Evolutionary conservation across 1,284 basidiomycete species (phyloP), one percentile per base, ranked within the genome.

Genomic region (Sporisorium graminicola): DNA sequence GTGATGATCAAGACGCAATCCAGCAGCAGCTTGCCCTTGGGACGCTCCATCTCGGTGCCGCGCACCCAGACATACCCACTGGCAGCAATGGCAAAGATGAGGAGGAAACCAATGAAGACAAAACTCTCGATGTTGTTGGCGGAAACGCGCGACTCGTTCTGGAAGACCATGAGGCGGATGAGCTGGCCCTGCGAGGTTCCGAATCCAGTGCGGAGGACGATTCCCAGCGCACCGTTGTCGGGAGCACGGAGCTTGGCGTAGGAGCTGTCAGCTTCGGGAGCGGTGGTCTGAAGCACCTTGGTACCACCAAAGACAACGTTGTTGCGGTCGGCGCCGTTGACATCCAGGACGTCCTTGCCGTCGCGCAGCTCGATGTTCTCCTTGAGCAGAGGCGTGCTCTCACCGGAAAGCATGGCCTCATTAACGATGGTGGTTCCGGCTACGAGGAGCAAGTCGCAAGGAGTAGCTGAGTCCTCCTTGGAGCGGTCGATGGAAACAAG

Each of bases 1-100:
- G 84, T 85, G 74, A 85, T 85, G 77, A 85, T 85, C 29, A 85
- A 64, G 8, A 85, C 74, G 33, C 84, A 85, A 65, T 85, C 81
- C 20, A 85, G 78, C 50, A 85, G 63, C 13, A 85, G 77, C 74
- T 85, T 85, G 57, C 83, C 83, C 61, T 85, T 85, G 35, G 83
- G 82, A 13, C 83, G 70, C 37, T 76, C 81, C 80, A 84, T 85
- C 58, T 81, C 69, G 63, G 65, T 75, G 16, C 84, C 84, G 40
- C 78, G 63, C 12, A 76, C 69, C 84, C 84, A 85, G 44, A 85
- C 84, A 52, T 85, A 85, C 10, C 75, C 75, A 57, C 80, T 82
- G 29, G 84, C 83, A 31, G 78, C 74, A 44, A 85, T 81, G 31
- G 84, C 84, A 62, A 85, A 85, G 58, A 85, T 67, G 57, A 85